These are phyloP conservation scores for Colletotrichum brevisporum DNA, from an alignment of 2,329 filamentous ascomycete species.

Conservation along the genomic window DNA sequence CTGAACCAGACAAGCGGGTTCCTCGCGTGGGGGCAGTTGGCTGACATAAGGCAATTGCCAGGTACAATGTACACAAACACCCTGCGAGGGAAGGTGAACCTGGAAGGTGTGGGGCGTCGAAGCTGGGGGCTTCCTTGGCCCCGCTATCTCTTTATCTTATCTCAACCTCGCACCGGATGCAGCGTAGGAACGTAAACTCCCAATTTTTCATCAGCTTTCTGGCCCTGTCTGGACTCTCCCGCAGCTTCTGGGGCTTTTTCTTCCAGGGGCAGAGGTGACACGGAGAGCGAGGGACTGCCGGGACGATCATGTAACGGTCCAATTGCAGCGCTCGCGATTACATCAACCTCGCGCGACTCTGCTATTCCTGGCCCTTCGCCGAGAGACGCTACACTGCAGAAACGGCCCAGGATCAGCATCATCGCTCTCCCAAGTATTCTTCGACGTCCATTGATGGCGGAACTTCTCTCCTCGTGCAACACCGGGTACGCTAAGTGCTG, in stretches of 20 bases:
- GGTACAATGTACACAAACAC: neutral
- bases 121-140: constrained; percentile 30
- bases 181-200: constrained; percentile 11
- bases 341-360: neutral
- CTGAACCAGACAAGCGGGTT: constrained; percentile 33
- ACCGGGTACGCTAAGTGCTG: constrained; percentile 2
- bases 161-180: constrained; percentile 25
- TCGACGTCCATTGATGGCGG: neutral
- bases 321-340: constrained; percentile 18
- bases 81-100: neutral
- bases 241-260: neutral
- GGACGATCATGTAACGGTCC: constrained; percentile 8
- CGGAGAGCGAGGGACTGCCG: neutral
- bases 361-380: constrained; percentile 2
- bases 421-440: constrained; percentile 12
- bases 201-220: constrained; percentile 21
- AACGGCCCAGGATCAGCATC: constrained; percentile 10
- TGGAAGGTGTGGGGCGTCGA: neutral
- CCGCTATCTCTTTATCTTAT: constrained; percentile 39
- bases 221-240: neutral
- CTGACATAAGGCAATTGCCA: constrained; percentile 30
- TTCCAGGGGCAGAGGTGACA: constrained; percentile 1
- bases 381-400: constrained; percentile 8
- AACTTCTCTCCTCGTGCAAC: constrained; percentile 1
- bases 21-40: constrained; percentile 21